These are phyloP conservation scores for Pseudonectria buxi DNA, from an alignment of 2,329 filamentous ascomycete species.

Conservation along the genomic window DNA sequence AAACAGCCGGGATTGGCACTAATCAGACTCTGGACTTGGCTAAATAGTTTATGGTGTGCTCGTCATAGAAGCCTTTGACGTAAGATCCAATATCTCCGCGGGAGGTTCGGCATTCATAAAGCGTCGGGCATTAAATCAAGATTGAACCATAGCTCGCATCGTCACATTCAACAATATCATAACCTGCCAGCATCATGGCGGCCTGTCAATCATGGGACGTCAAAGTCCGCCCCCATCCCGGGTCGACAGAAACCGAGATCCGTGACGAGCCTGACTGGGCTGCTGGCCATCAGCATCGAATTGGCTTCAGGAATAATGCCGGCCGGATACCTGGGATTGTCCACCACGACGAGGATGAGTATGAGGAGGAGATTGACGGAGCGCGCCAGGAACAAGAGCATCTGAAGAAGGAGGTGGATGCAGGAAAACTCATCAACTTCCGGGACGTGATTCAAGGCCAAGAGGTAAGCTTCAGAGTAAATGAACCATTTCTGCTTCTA, in stretches of 20 bases:
- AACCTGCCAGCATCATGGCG: no score
- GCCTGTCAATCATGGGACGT: slow-evolving; percentile 2
- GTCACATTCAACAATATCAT: no score
- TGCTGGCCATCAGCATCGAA: slow-evolving; percentile 29
- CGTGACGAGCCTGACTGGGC: slow-evolving; percentile 37
- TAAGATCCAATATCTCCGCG: no score
- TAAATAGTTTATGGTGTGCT: no score
- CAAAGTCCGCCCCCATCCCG: slow-evolving; percentile 23
- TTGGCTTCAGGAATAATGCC: slow-evolving; percentile 32
- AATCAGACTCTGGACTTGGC: no score
- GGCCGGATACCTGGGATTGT: slow-evolving; percentile 29
- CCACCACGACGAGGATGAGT: slow-evolving; percentile 2
- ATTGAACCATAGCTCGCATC: no score
- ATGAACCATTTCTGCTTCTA: no score
- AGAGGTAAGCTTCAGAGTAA: background rate
- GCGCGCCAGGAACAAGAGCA: slow-evolving; percentile 2
- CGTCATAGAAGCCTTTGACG: no score
- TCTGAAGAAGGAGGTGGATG: slow-evolving; percentile 1
- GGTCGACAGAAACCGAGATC: slow-evolving; percentile 33
- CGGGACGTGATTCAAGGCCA: slow-evolving; percentile 24
- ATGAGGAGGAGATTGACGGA: slow-evolving; percentile 4
- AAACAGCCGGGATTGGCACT: no score
- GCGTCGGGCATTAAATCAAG: no score
- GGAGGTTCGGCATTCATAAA: background rate
- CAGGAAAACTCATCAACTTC: slow-evolving; percentile 31